These are phyloP conservation scores for Suillus spraguei DNA, from an alignment of 768 basidiomycete species.

Conservation along the genomic window DNA sequence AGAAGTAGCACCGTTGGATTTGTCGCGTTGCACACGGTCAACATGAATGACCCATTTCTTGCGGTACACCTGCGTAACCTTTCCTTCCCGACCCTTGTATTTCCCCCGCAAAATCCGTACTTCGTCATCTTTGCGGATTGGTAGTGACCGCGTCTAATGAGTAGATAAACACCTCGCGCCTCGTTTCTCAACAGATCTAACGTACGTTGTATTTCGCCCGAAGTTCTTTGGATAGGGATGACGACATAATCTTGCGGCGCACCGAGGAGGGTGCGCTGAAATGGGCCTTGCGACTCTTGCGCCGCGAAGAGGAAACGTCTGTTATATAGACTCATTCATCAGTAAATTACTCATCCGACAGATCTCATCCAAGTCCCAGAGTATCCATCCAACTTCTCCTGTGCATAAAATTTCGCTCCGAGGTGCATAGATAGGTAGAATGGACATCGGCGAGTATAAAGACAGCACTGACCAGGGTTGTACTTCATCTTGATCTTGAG, in stretches of 20 bases:
- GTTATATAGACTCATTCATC: slow-evolving; percentile 27
- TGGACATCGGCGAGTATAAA: slow-evolving; percentile 20
- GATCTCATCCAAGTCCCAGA: slow-evolving; percentile 44
- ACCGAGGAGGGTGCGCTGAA: slow-evolving; percentile 93
- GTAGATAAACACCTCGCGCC: neutral
- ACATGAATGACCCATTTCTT: slow-evolving; percentile 99
- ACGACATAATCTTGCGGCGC: slow-evolving; percentile 98
- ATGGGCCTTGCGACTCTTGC: slow-evolving; percentile 99
- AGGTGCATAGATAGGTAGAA: slow-evolving; percentile 24
- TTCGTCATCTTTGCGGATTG: slow-evolving; percentile 98
- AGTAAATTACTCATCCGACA: slow-evolving; percentile 30
- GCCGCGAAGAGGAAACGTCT: slow-evolving; percentile 92
- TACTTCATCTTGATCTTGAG: slow-evolving; percentile 79
- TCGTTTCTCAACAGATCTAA: slow-evolving; percentile 16
- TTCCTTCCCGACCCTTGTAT: slow-evolving; percentile 99
- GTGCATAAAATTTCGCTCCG: slow-evolving; percentile 29
- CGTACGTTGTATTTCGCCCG: slow-evolving; percentile 88
- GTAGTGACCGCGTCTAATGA: slow-evolving; percentile 80
- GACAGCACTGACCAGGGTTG: slow-evolving; percentile 72
- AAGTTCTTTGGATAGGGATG: slow-evolving; percentile 93
- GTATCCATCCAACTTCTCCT: slow-evolving; percentile 57
- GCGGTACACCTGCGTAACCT: slow-evolving; percentile 96
- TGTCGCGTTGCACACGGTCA: slow-evolving; percentile 97
- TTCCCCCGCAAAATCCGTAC: slow-evolving; percentile 96
- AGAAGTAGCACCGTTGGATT: slow-evolving; percentile 92